Base-by-base conservation (phyloP, 106 monocot species). In the Allium cepa region DNA sequence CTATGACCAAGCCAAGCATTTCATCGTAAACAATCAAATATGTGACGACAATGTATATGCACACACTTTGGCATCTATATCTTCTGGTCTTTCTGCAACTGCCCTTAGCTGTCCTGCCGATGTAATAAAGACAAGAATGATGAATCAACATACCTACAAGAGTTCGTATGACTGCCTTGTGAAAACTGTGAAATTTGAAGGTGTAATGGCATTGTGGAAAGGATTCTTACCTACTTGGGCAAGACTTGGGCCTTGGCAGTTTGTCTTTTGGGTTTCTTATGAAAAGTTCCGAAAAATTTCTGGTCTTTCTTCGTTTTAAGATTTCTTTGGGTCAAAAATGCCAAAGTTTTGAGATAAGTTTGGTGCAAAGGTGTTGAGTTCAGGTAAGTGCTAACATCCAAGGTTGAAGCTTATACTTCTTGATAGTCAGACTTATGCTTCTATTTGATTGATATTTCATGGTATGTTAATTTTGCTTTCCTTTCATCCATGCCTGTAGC, bases 201-300 rank as follows among this genome's bases (percentile, higher is more conserved):
- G 91, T 56, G 11, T 78, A 50, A 47, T 58, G 60, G 87, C 90
- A 57, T 66, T 94, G 68, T 94, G 94, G 91, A 94, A 91, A 64
- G 94, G 94, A 11, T 94, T 94, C 75, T 77, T 94, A 10, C 90
- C 90, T 6, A 94, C 94, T 16, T 94, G 94, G 94, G 91, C 91
- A 7, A 85, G 90, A 65, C 87, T 94, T 2, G 94, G 94, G 10
- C 94, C 90, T 49, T 94, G 94, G 94, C 94, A 94, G 55, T 94
- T 90, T 79, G 80, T 90, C 5, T 94, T 94, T 72, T 90, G 90
- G 90, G 87, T 94, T 79, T 85, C 90, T 22, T 94, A 90, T 68
- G 94, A 94, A 73, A 79, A 71, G 67, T 60, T 90, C 11, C 76
- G 94, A 8, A 58, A 64, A 58, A 68, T 45, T 17, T 73, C 77